A percentile compares a stretch with the other conserved stretches of the same genome.
phyloP scores from a whole-genome alignment of 768 basidiomycete genomes.

The Leccinum ochraceum region DNA sequence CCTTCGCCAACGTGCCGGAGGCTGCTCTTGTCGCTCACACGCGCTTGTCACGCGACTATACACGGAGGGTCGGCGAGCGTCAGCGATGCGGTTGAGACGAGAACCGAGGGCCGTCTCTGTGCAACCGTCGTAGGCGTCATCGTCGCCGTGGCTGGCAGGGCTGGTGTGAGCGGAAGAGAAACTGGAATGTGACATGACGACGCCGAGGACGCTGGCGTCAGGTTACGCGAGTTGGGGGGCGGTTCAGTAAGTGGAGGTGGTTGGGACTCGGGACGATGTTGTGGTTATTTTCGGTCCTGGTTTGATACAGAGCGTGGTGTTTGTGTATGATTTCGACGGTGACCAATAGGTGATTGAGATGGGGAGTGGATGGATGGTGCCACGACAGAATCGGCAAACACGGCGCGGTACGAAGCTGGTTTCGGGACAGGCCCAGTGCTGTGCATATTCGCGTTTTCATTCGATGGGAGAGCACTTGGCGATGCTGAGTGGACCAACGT shows the following conservation, averaged over 20 bases:
- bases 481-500: constrained; percentile 41
- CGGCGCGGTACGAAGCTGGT: constrained; percentile 24
- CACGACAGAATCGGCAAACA: constrained; percentile 28
- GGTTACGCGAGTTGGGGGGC: constrained; percentile 43
- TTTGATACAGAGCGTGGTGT: constrained; percentile 20
- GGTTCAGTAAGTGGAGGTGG: constrained; percentile 25
- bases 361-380: constrained; percentile 23
- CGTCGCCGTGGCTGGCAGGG: constrained; percentile 31
- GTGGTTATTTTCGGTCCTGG: constrained; percentile 26
- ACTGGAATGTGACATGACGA: constrained; percentile 48
- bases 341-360: constrained; percentile 22
- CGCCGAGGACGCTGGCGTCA: constrained; percentile 59
- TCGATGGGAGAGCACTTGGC: constrained; percentile 40
- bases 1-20: constrained; percentile 70
- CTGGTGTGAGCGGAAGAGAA: constrained; percentile 34
- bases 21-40: constrained; percentile 46
- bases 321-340: constrained; percentile 8
- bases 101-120: constrained; percentile 42
- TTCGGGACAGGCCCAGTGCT: constrained; percentile 18
- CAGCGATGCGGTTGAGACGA: constrained; percentile 37
- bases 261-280: constrained; percentile 17
- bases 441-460: constrained; percentile 16
- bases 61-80: constrained; percentile 38
- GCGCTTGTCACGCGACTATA: constrained; percentile 40
- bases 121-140: constrained; percentile 50